Percentiles rank a stretch among this genome's conserved stretches.
phyloP scores from a whole-genome alignment of 768 basidiomycete species.

The Lactarius hengduanensis region DNA sequence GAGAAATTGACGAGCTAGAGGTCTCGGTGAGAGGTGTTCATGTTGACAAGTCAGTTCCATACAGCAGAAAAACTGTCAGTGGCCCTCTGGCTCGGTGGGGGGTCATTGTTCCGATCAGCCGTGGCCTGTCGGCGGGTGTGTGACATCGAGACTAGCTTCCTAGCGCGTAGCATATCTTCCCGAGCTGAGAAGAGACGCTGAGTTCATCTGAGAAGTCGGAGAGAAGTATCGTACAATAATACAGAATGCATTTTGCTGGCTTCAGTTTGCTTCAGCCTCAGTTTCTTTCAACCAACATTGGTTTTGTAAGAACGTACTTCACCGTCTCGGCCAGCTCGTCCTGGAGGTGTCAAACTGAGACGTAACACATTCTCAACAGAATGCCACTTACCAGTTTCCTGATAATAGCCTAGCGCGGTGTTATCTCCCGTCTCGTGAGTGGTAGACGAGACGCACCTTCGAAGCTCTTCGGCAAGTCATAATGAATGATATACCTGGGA shows the following conservation, averaged over 20 bases:
- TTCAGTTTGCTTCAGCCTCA: constrained; percentile 33
- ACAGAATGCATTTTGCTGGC: constrained; percentile 79
- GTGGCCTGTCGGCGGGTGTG: constrained; percentile 46
- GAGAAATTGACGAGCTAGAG: constrained; percentile 51
- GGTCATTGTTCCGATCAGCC: constrained; percentile 47
- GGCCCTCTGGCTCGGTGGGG: constrained; percentile 64
- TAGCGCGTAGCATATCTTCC: constrained; percentile 65
- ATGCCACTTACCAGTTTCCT: constrained; percentile 67
- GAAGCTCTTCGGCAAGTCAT: constrained; percentile 78
- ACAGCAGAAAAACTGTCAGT: constrained; percentile 64
- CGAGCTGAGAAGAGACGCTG: constrained; percentile 48
- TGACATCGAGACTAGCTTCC: constrained; percentile 47
- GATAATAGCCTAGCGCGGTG: constrained; percentile 69
- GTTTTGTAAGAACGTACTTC: constrained; percentile 43
- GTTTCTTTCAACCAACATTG: background rate
- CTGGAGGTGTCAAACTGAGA: constrained; percentile 38
- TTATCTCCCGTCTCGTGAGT: constrained; percentile 4
- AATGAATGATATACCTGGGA: constrained; percentile 72
- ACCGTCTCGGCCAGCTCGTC: constrained; percentile 79
- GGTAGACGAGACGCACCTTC: constrained; percentile 51
- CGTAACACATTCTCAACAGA: background rate
- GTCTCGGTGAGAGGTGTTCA: constrained; percentile 29
- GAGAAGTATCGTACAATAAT: constrained; percentile 59
- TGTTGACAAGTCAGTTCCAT: constrained; percentile 28
- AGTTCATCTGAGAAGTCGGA: background rate